phyloP scores from a whole-genome alignment of 495 filamentous ascomycete species.

The Margaritispora aquatica region DNA sequence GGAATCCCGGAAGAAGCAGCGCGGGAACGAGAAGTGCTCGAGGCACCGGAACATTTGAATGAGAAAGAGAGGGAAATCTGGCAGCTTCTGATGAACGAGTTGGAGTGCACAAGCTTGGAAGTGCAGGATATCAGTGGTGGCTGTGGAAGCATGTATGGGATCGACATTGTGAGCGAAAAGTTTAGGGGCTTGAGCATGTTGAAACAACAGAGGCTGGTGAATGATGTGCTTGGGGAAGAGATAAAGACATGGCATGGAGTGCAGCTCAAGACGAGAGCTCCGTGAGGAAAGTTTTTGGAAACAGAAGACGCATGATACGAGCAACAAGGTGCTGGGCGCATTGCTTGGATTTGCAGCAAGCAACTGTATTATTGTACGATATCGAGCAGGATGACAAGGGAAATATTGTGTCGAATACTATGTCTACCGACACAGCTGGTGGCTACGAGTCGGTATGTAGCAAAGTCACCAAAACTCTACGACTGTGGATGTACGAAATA shows the following conservation, averaged over 20 bases:
- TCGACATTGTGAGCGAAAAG: slow-evolving; percentile 58
- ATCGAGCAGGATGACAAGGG: no score
- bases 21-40: neutral
- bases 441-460: no score
- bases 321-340: no score
- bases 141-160: slow-evolving; percentile 73
- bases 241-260: slow-evolving; percentile 73
- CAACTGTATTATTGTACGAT: neutral
- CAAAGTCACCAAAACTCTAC: no score
- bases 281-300: no score
- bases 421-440: no score
- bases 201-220: slow-evolving; percentile 68
- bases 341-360: no score
- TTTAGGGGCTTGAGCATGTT: slow-evolving; percentile 62
- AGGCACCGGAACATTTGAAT: slow-evolving; percentile 42
- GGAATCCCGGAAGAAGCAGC: neutral
- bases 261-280: slow-evolving; percentile 55
- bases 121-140: slow-evolving; percentile 77
- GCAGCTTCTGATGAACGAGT: slow-evolving; percentile 34
- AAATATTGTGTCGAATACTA: no score
- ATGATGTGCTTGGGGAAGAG: slow-evolving; percentile 58
- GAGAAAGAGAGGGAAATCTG: slow-evolving; percentile 42
- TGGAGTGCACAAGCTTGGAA: slow-evolving; percentile 38
- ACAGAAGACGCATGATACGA: no score
- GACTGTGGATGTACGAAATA: no score